phyloP scores from a whole-genome alignment of 192 early-diverging fungal genomes.

The Coemansia sp. region DNA sequence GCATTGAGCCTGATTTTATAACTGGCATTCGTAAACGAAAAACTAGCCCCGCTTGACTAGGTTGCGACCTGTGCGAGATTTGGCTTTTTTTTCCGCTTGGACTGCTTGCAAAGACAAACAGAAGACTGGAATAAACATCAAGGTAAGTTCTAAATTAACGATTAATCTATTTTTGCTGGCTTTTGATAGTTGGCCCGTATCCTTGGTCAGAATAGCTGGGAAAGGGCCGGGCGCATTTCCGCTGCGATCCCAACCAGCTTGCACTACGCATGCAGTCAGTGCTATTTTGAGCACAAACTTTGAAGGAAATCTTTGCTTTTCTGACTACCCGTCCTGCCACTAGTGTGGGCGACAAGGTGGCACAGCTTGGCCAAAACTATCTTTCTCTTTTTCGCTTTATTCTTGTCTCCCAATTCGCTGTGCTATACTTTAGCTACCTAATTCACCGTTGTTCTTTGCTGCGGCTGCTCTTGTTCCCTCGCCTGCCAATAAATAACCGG shows the following conservation, averaged over 20 bases:
- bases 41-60: no score
- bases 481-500: neutral
- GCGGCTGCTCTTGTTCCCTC: neutral
- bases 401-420: neutral
- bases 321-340: neutral
- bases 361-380: neutral
- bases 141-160: neutral
- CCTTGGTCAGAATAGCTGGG: neutral
- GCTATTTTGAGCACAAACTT: neutral
- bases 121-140: no score
- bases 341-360: neutral
- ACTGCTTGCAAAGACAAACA: no score
- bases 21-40: no score
- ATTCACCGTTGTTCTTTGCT: neutral
- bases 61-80: no score
- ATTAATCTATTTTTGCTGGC: neutral
- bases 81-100: no score
- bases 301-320: conserved; percentile 5
- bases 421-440: neutral
- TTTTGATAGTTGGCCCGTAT: neutral
- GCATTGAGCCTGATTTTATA: no score
- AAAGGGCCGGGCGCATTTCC: neutral
- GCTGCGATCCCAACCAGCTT: conserved; percentile 3
- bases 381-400: neutral
- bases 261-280: neutral